Evolutionary conservation across 169 alveolate species (phyloP), one percentile per base, ranked within the genome.

Genomic region (Plasmodium adleri): DNA sequence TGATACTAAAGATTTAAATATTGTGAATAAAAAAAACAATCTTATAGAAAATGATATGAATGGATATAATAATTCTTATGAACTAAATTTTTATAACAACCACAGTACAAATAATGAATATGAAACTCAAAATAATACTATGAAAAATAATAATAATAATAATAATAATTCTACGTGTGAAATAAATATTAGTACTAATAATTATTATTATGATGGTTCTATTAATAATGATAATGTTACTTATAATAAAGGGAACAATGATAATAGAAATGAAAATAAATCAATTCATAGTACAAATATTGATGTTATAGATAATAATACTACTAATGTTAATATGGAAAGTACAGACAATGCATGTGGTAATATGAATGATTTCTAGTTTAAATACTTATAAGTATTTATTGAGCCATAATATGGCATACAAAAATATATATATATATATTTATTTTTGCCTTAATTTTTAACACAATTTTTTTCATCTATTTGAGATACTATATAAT

Each of bases 201-300:
- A 72, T 72, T 54, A 72, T 54, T 72, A 54, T 26, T 20, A 43
- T 72, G 67, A 20, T 13, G 86, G 32, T 39, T 47, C 62, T n/a
- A 52, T 24, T 24, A 71, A 32, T 10, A 47, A 20, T 15, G 22
- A 54, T 12, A 59, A 60, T 20, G 52, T 32, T 32, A 32, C 0
- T 7, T 32, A 59, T 13, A 39, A 22, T 39, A 74, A 13, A 15
- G 58, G 39, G 0, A 74, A 74, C 0, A 58, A 59, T 49, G 60
- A 59, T 74, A 74, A 32, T 49, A 39, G 64, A 39, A 74, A 39
- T 17, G 73, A 74, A 24, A 74, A 72, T 49, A 72, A 72, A 10
- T 24, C 86, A 8, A 54, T 52, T 62, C 52, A 24, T 20, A 54
- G 71, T 26, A 72, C 71, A 68, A 72, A 72, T 54, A 72, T 15